Evolutionary conservation across 495 filamentous ascomycete genomes (phyloP), one percentile per base, ranked within the genome.

Genomic region (Hypoxylon perforatum): DNA sequence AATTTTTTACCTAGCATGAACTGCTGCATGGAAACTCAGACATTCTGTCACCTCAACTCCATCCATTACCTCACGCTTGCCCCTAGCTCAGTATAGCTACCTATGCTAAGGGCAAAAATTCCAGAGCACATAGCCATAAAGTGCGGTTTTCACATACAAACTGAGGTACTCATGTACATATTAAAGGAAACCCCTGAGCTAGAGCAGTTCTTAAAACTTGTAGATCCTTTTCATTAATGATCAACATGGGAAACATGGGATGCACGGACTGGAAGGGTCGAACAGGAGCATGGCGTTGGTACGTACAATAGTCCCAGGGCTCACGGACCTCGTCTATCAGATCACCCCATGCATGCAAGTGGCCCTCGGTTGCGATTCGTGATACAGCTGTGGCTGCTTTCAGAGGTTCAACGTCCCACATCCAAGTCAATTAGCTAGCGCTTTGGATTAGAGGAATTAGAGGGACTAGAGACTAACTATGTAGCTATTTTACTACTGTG

Each of bases 271-370:
- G 3, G 25, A 28, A 28, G 25, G 7, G 25, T 28, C 7, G 23
- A 42, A n/a, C n/a, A n/a, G 39, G 22, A 36, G 35, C 25, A 47
- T 42, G 22, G 56, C 42, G 49, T 56, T 35, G 36, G 23, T 35
- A 47, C 28, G 46, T 38, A 66, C 35, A 12, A 33, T 19, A 18
- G 15, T 30, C 49, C 50, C 55, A 47, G n/a, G 15, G 49, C 35
- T 52, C 65, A 69, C 65, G 65, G 65, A 69, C 65, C 59, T 59
- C 65, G 44, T 69, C 42, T 63, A 60, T 54, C 53, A 56, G 65
- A 64, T 60, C 42, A 63, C 50, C 65, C 22, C 55, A 55, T 69
- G 65, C 33, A 63, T 38, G 41, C 42, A 36, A 62, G 65, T 63
- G 53, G 59, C 59, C 57, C 48, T 63, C 65, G 65, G 60, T 56